These are phyloP conservation scores for Alternaria sp. DNA, from an alignment of 2,329 filamentous ascomycete species.

Conservation along the genomic window DNA sequence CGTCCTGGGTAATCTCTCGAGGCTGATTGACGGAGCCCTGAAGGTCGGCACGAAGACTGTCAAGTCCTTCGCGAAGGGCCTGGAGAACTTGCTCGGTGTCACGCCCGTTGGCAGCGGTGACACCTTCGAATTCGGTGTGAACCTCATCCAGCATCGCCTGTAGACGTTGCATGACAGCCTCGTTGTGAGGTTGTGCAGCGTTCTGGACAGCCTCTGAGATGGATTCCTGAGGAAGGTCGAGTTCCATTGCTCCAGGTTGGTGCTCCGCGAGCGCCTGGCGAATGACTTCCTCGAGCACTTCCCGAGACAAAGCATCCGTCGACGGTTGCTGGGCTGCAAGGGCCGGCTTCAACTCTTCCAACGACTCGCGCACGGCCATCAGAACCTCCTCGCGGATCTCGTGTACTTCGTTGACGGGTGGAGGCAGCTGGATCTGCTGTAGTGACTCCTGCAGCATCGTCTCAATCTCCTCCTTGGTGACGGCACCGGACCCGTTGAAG, in stretches of 20 bases:
- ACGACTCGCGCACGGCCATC: conserved; percentile 80
- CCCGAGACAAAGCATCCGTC: conserved; percentile 57
- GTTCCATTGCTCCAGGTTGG: conserved; percentile 49
- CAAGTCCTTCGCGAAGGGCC: conserved; percentile 85
- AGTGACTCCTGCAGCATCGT: conserved; percentile 85
- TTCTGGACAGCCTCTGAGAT: conserved; percentile 65
- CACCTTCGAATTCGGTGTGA: conserved; percentile 74
- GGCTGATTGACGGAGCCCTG: conserved; percentile 80
- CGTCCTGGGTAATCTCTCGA: conserved; percentile 71
- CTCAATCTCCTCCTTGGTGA: conserved; percentile 84
- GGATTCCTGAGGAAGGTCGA: conserved; percentile 58
- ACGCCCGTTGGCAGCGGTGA: conserved; percentile 76
- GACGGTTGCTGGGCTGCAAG: conserved; percentile 48
- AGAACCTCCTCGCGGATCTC: conserved; percentile 85
- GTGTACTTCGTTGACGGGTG: conserved; percentile 70
- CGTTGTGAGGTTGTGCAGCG: conserved; percentile 61
- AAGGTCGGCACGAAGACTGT: conserved; percentile 79
- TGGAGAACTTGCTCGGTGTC: conserved; percentile 90
- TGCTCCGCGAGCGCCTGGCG: conserved; percentile 63
- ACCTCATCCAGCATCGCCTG: conserved; percentile 66
- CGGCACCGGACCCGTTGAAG: conserved; percentile 65
- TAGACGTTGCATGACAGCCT: conserved; percentile 66
- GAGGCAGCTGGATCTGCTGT: conserved; percentile 78
- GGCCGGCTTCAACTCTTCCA: conserved; percentile 76
- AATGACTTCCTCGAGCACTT: conserved; percentile 64